phyloP scores from a whole-genome alignment of 2,329 filamentous ascomycete genomes.

The Trichophaea hybrida region DNA sequence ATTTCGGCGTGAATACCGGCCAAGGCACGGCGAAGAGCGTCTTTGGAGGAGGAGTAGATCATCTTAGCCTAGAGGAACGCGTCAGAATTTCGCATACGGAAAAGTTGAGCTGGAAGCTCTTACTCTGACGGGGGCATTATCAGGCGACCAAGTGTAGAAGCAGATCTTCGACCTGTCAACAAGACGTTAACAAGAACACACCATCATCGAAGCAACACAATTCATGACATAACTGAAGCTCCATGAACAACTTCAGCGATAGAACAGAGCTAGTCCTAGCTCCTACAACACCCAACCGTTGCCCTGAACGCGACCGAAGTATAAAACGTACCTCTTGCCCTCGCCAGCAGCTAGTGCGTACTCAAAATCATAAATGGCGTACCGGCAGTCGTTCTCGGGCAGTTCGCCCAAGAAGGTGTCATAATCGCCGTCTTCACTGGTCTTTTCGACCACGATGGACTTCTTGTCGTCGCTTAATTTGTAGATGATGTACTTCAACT shows the following conservation, averaged over 20 bases:
- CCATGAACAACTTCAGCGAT: background rate
- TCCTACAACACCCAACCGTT: background rate
- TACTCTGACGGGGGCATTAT: constrained; percentile 67
- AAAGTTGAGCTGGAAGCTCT: constrained; percentile 29
- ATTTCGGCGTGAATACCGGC: constrained; percentile 62
- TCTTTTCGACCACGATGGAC: constrained; percentile 66
- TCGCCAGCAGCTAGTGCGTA: constrained; percentile 59
- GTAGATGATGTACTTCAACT: constrained; percentile 71
- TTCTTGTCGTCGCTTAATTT: constrained; percentile 74
- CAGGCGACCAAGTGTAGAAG: constrained; percentile 67
- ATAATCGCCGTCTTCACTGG: constrained; percentile 53
- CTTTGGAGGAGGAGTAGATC: constrained; percentile 81
- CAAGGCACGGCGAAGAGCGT: constrained; percentile 65
- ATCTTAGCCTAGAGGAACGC: constrained; percentile 53
- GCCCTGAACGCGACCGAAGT: background rate
- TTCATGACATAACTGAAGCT: background rate
- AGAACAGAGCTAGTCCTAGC: background rate
- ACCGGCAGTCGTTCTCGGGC: constrained; percentile 63
- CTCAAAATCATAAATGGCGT: constrained; percentile 74
- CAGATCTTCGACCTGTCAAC: constrained; percentile 55
- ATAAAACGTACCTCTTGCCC: constrained; percentile 47
- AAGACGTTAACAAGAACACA: background rate
- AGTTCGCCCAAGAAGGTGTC: constrained; percentile 61
- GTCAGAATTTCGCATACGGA: background rate
- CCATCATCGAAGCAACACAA: background rate